Evolutionary conservation across 2,329 filamentous ascomycete species (phyloP).

Genomic region (Knoxdaviesia capensis): DNA sequence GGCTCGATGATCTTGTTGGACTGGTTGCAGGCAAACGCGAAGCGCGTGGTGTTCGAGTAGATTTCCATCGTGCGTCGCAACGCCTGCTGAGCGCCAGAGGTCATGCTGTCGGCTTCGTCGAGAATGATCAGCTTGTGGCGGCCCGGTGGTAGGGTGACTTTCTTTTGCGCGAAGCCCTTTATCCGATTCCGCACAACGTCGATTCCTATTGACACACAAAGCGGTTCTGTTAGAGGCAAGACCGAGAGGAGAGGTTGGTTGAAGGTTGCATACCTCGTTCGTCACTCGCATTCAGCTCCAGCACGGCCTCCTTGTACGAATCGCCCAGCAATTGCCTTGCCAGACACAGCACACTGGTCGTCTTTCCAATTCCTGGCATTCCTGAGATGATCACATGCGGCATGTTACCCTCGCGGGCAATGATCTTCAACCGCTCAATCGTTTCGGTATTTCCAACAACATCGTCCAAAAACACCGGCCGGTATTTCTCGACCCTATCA

Average conservation of each 20-base stretch:
- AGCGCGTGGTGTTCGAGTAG: constrained; percentile 87
- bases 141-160: constrained; percentile 79
- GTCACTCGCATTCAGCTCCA: constrained; percentile 92
- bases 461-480: constrained; percentile 85
- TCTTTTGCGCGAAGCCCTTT: constrained; percentile 97
- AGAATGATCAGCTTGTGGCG: constrained; percentile 94
- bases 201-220: constrained; percentile 39
- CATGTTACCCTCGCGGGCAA: constrained; percentile 97
- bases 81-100: constrained; percentile 85
- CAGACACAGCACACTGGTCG: constrained; percentile 82
- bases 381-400: constrained; percentile 98
- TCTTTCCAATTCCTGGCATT: constrained; percentile 98
- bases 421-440: constrained; percentile 92
- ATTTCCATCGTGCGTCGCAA: constrained; percentile 96
- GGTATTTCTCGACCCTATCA: constrained; percentile 89
- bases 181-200: constrained; percentile 94
- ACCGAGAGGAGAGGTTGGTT: constrained; percentile 15
- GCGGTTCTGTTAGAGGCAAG: background rate
- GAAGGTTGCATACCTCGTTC: constrained; percentile 46
- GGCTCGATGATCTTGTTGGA: constrained; percentile 99
- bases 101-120: constrained; percentile 98
- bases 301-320: constrained; percentile 88
- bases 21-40: constrained; percentile 96
- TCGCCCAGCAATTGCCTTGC: constrained; percentile 81
- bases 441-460: constrained; percentile 97